phyloP scores from a whole-genome alignment of 306 rosid genomes.

The Medicago ruthenica region DNA sequence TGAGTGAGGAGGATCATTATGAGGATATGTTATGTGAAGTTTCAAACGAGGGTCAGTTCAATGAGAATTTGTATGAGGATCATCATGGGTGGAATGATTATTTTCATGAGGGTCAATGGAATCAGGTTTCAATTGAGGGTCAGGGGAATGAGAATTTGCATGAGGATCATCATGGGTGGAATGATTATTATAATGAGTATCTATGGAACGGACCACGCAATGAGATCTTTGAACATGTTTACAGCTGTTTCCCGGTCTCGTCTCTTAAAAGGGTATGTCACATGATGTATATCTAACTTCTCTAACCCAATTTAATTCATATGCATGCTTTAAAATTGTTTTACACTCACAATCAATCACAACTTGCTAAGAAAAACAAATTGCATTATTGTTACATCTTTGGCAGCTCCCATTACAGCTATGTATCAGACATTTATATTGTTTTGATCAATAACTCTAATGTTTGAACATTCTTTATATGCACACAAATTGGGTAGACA shows the following conservation, averaged over 20 bases:
- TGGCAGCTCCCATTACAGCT: too few species aligned
- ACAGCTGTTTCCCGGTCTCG: slow-evolving; percentile 52
- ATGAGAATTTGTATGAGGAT: background rate
- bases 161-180: background rate
- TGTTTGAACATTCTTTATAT: too few species aligned
- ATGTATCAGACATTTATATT: too few species aligned
- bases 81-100: background rate
- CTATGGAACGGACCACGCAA: background rate
- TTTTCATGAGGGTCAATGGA: background rate
- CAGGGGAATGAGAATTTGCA: background rate
- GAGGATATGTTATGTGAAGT: background rate
- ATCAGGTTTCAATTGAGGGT: background rate
- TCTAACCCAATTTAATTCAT: too few species aligned
- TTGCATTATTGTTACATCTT: too few species aligned
- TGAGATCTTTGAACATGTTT: slow-evolving; percentile 42
- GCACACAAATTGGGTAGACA: too few species aligned
- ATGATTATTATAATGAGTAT: background rate
- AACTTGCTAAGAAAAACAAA: too few species aligned
- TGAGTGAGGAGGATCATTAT: background rate
- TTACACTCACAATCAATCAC: too few species aligned
- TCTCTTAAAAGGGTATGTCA: slow-evolving; percentile 47
- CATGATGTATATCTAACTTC: background rate
- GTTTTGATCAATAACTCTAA: too few species aligned
- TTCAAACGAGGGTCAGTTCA: background rate
- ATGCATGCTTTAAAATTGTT: too few species aligned